Base-by-base conservation (phyloP, 768 basidiomycete genomes). In the Podaxis pistillaris region DNA sequence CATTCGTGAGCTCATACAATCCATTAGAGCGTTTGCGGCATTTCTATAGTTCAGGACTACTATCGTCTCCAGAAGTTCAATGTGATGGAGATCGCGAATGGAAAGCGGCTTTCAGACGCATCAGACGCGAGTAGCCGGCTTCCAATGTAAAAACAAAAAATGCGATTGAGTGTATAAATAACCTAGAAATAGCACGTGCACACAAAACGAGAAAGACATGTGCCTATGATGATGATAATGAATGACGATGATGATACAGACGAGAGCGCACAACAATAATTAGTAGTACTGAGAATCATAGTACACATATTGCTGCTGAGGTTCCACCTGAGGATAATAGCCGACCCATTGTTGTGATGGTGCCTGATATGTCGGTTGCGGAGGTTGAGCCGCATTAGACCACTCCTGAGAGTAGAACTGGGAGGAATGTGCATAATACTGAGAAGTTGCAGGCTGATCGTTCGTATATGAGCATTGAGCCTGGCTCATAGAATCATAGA, bases 61-160 rank as follows among this genome's bases (percentile, higher is more conserved):
- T 88, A 92, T 66, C 75, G 75, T 30, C 75, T 86, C 36, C 84
- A 86, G 60, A 93, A 90, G 68, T 94, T 90, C 78, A 94, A 94
- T 66, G 86, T 91, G 3, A 84, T 87, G 79, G 86, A 87, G 71
- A 80, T 93, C 51, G 88, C 88, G 1, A 85, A 82, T 58, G 67
- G 67, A 37, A 82, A 76, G 68, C 80, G 81, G 30, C 22, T 56
- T 15, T 62, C 46, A 30, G 61, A 38, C 4, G 12, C 61, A 19
- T 56, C 55, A 1, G 55, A 62, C 4, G 38, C 4, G 3, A 13
- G 37, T n/a, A 56, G 30, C 56, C 61, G 61, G 19, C 19, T 62
- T 56, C 46, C 46, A 28, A 22, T 52, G 19, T 57, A 46, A 44
- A 28, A 44, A 24, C 38, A 47, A 13, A 17, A 46, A 58, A 24